Base-by-base conservation (phyloP, 257 asterid genomes). In the Rubia yunnanensis region DNA sequence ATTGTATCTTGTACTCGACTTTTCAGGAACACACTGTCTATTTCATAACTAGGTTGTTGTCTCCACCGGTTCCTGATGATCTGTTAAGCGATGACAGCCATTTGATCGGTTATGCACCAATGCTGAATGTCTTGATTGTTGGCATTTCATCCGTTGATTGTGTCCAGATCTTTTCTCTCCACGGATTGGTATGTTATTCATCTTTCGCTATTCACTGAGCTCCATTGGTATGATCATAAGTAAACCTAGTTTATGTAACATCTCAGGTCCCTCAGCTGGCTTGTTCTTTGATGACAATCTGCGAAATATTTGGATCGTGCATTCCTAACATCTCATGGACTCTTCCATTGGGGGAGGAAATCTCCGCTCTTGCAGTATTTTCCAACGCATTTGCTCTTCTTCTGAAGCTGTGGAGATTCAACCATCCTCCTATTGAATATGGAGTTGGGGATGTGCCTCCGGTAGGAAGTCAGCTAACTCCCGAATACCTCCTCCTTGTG, bases 241-340 rank as follows among this genome's bases (percentile, higher is more conserved):
- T 35, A 35, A 60, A 18, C 41, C 48, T 65, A 66, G 30, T 60
- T 30, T 20, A 38, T n/a, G n/a, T n/a, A n/a, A n/a, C n/a, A n/a
- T n/a, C 57, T 55, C 86, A 92, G 99, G 99, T 92, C 65, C 99
- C 99, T 22, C 95, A 87, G 77, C 96, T 92, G 70, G 99, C 97
- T 64, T 81, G 89, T 64, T 86, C 97, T 48, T 67, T 88, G 61
- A 92, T 92, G 99, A 87, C 91, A 10, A 84, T 89, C 63, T 92
- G 99, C 24, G 99, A 92, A 74, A 95, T 83, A 26, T 89, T 89
- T 54, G 99, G 99, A 34, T 87, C 99, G 24, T 92, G 86, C 53
- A 77, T 85, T 62, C 95, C 98, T 53, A 75, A 84, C 32, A 75
- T 72, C 67, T 89, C 96, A 22, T 84, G 96, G 95, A 78, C 77